phyloP scores from a whole-genome alignment of 2,329 filamentous ascomycete genomes.

The Colletotrichum coccodes region DNA sequence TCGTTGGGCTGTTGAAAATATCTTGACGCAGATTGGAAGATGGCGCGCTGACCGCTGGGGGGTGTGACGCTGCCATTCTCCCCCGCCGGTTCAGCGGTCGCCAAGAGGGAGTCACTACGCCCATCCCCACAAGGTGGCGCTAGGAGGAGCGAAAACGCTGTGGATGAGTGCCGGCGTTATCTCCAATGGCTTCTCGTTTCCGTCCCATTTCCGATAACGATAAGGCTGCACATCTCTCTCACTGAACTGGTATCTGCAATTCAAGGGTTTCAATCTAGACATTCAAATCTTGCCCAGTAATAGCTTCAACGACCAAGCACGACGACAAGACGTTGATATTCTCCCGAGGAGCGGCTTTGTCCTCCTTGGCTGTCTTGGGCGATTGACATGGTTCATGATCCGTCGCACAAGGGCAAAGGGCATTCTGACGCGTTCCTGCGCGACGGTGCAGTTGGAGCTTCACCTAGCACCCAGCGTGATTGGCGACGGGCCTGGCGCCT shows the following conservation, averaged over 20 bases:
- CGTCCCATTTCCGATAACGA: background rate
- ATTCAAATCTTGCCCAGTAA: background rate
- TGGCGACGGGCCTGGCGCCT: too few relatives aligned
- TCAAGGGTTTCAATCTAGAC: too few relatives aligned
- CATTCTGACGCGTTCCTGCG: background rate
- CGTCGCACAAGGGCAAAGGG: too few relatives aligned
- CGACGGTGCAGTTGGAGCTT: background rate
- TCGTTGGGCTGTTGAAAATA: conserved; percentile 14
- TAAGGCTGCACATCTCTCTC: too few relatives aligned
- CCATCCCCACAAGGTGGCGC: background rate
- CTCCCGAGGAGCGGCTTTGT: background rate
- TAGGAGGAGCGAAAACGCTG: background rate
- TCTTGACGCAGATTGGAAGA: conserved; percentile 25
- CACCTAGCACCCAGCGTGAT: background rate
- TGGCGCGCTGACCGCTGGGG: background rate
- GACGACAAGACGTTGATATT: background rate
- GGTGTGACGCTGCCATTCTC: background rate
- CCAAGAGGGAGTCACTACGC: background rate
- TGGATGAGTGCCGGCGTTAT: background rate
- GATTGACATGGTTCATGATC: too few relatives aligned
- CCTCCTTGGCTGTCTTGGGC: background rate
- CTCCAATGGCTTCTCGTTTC: background rate
- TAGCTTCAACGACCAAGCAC: background rate
- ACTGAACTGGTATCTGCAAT: background rate
- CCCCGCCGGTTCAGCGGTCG: background rate